phyloP scores from a whole-genome alignment of 2,329 filamentous ascomycete genomes.

The Diplodia scrobiculata region DNA sequence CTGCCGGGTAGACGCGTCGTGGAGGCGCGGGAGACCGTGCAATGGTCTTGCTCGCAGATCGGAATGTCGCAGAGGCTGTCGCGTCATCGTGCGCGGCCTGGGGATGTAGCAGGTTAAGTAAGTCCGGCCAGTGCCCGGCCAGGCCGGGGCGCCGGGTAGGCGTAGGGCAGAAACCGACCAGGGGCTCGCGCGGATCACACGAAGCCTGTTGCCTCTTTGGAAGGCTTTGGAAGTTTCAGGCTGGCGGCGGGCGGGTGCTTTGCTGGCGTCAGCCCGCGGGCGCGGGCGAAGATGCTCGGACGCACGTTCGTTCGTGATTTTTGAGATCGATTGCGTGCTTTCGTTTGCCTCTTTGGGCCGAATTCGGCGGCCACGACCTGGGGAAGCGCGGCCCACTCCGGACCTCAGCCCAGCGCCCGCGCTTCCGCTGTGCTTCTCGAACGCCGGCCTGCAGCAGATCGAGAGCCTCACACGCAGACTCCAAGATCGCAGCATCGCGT shows the following conservation, averaged over 20 bases:
- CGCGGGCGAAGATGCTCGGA: not conserved
- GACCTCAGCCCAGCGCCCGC: not conserved
- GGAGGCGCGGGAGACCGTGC: too few species aligned
- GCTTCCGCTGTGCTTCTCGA: not conserved
- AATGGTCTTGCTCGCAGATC: not conserved
- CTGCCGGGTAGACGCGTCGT: slow-evolving; percentile 7
- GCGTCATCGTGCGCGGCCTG: slow-evolving; percentile 17
- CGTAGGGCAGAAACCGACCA: slow-evolving; percentile 22
- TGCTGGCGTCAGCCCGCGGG: not conserved
- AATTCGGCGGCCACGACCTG: not conserved
- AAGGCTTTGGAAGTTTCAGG: slow-evolving; percentile 13
- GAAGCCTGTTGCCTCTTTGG: not conserved
- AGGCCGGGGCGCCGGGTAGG: slow-evolving; percentile 15
- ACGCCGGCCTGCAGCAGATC: not conserved
- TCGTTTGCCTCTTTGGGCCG: slow-evolving; percentile 11
- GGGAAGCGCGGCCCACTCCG: slow-evolving; percentile 5
- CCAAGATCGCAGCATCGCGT: not conserved
- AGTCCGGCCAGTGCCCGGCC: not conserved
- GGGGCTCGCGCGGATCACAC: slow-evolving; percentile 15
- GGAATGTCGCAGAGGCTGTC: slow-evolving; percentile 20
- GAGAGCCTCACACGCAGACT: not conserved
- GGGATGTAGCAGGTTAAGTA: slow-evolving; percentile 15
- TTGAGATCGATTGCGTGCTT: slow-evolving; percentile 20
- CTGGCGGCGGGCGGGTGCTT: not conserved
- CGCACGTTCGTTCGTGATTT: slow-evolving; percentile 11